Evolutionary conservation across 73 alveolate genomes (phyloP).

Genomic region (Paramecium octaurelia): DNA sequence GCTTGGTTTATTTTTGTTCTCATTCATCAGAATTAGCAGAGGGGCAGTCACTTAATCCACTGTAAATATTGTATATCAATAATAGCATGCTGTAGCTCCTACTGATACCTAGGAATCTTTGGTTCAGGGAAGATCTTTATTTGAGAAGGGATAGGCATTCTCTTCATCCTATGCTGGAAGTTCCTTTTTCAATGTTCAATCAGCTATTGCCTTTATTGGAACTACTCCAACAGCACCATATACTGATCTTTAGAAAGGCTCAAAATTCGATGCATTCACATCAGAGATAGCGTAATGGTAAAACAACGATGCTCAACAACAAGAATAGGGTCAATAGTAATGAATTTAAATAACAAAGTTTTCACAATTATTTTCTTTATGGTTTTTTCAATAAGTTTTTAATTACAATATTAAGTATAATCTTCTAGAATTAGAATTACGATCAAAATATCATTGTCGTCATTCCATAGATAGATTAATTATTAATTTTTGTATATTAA

Average conservation of each 20-base stretch:
- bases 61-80: neutral
- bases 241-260: neutral
- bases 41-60: neutral
- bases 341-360: neutral
- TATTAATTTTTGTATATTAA: no score
- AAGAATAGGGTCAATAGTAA: neutral
- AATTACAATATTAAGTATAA: no score
- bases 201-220: neutral
- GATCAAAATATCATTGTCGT: no score
- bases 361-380: neutral
- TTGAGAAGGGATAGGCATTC: slow-evolving; percentile 8
- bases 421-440: no score
- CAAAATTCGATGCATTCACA: neutral
- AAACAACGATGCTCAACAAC: neutral
- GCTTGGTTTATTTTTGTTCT: neutral
- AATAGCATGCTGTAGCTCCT: neutral
- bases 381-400: no score
- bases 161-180: neutral
- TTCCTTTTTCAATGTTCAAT: neutral
- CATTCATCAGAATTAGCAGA: neutral
- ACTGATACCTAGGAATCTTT: neutral
- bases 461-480: no score
- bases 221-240: neutral
- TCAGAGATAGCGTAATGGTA: neutral
- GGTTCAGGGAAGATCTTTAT: neutral